phyloP scores from a whole-genome alignment of 1,284 basidiomycete species.

The Cutaneotrichosporon cyanovorans region DNA sequence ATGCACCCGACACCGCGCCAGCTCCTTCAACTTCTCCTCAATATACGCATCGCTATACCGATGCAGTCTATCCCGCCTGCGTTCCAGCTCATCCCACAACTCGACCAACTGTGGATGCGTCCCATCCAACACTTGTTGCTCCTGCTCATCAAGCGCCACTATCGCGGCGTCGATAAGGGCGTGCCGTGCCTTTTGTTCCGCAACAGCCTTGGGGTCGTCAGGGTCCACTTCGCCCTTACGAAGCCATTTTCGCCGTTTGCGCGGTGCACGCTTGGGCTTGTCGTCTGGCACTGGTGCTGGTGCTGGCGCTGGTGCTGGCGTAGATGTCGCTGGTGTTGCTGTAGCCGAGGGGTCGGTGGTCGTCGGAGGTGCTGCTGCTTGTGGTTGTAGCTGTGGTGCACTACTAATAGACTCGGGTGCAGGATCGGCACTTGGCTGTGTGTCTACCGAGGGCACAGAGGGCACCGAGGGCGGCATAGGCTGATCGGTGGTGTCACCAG shows the following conservation, averaged over 20 bases:
- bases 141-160: slow-evolving; percentile 28
- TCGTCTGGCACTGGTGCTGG: slow-evolving; percentile 1
- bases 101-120: slow-evolving; percentile 24
- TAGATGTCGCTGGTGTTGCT: not conserved
- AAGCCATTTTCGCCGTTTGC: slow-evolving; percentile 36
- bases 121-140: slow-evolving; percentile 19
- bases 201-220: slow-evolving; percentile 37
- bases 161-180: slow-evolving; percentile 24
- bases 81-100: slow-evolving; percentile 29
- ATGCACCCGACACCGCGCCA: slow-evolving; percentile 3
- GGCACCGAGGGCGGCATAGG: no score
- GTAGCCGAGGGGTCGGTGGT: not conserved
- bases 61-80: slow-evolving; percentile 16
- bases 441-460: no score
- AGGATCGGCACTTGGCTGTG: no score
- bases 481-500: no score
- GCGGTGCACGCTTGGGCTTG: slow-evolving; percentile 21
- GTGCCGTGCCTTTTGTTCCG: slow-evolving; percentile 24
- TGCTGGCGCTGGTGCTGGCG: not conserved
- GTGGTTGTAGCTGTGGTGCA: not conserved
- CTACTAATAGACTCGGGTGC: no score
- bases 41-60: slow-evolving; percentile 10
- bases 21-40: slow-evolving; percentile 15
- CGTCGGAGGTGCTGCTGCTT: not conserved
- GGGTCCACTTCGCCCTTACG: slow-evolving; percentile 43